These are phyloP conservation scores for Saturnispora dispora DNA, from an alignment of 805 yeast genomes.

Conservation along the genomic window DNA sequence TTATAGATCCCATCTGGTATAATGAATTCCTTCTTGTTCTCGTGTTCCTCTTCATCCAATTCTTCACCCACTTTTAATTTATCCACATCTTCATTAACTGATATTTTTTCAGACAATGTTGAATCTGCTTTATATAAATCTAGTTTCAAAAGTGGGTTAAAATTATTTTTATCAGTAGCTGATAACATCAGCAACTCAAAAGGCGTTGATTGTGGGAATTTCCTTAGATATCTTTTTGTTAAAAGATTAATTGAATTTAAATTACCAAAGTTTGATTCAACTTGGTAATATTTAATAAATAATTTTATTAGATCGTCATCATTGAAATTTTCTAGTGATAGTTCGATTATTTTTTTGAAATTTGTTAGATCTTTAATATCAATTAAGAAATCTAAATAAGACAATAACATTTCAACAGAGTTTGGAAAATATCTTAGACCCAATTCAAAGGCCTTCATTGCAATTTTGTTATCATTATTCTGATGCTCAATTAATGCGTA, in stretches of 20 bases:
- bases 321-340: conserved; percentile 49
- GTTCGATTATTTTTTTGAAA: conserved; percentile 76
- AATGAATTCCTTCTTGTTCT: conserved; percentile 19
- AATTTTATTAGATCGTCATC: conserved; percentile 34
- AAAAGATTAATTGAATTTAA: conserved; percentile 55
- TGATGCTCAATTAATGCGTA: conserved; percentile 76
- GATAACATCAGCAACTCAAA: conserved; percentile 18
- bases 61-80: conserved; percentile 15
- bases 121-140: conserved; percentile 20
- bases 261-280: conserved; percentile 65
- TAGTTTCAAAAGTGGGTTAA: conserved; percentile 29
- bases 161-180: conserved; percentile 16
- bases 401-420: conserved; percentile 52
- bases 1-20: conserved; percentile 37
- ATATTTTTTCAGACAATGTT: background rate
- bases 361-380: conserved; percentile 56
- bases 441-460: conserved; percentile 66
- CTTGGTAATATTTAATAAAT: conserved; percentile 51
- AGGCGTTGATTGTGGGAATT: conserved; percentile 52
- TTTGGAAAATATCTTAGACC: conserved; percentile 51
- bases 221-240: conserved; percentile 54
- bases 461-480: conserved; percentile 56
- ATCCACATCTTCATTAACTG: background rate
- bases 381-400: conserved; percentile 66
- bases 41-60: background rate